Evolutionary conservation across 2,329 filamentous ascomycete genomes (phyloP).

Genomic region (Fusarium nodosum): DNA sequence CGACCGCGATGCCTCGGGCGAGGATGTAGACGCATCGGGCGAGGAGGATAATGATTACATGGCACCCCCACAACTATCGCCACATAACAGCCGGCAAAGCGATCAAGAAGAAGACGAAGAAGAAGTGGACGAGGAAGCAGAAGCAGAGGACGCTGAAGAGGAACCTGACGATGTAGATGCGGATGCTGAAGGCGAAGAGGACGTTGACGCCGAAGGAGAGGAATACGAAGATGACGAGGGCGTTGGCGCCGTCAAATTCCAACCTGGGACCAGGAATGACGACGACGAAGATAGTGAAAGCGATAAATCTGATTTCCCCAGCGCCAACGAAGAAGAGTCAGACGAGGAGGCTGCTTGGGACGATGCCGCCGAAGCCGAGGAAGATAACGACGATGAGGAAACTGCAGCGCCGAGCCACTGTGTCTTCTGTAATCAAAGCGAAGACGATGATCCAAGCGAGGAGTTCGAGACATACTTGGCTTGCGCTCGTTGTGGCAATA

Average conservation of each 20-base stretch:
- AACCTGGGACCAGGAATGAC: constrained; percentile 63
- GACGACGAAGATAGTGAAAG: constrained; percentile 66
- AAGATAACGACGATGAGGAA: constrained; percentile 66
- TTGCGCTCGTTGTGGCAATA: constrained; percentile 83
- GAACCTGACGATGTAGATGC: constrained; percentile 45
- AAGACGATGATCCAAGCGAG: constrained; percentile 84
- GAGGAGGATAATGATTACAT: constrained; percentile 57
- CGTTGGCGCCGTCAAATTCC: constrained; percentile 69
- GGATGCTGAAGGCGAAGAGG: constrained; percentile 58
- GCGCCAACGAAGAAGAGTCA: constrained; percentile 67
- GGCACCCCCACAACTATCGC: constrained; percentile 47
- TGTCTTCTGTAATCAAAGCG: constrained; percentile 86
- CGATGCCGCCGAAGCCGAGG: constrained; percentile 69
- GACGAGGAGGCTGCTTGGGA: constrained; percentile 62
- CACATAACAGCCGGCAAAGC: constrained; percentile 49
- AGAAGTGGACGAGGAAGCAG: constrained; percentile 57
- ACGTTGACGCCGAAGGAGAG: constrained; percentile 49
- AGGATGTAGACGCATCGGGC: constrained; percentile 60
- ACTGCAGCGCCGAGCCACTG: constrained; percentile 61
- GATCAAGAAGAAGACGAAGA: constrained; percentile 52
- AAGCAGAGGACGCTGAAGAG: constrained; percentile 49
- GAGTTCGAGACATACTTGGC: constrained; percentile 84
- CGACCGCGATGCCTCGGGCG: constrained; percentile 59
- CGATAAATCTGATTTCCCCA: constrained; percentile 62
- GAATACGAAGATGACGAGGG: constrained; percentile 65